Percentiles rank a stretch among this genome's conserved stretches.
These are phyloP conservation scores for Ceratopteris richardii DNA, from an alignment of 75 land plant genomes.

Conservation along the genomic window DNA sequence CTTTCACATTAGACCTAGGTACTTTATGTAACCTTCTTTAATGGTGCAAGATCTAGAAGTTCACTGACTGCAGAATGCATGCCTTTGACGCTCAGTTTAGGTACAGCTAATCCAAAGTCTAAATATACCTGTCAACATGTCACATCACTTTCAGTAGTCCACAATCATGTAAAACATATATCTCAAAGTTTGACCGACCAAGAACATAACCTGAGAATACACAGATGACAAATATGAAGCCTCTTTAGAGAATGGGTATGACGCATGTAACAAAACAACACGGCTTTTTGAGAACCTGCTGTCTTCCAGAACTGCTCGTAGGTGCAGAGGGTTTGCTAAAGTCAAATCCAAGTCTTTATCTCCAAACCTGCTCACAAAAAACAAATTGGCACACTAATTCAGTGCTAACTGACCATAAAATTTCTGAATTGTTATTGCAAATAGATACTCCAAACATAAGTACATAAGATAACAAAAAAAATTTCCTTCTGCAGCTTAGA, in stretches of 20 bases:
- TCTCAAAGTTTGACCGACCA: too few relatives aligned
- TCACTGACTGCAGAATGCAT: constrained; percentile 80
- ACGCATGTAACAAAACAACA: constrained; percentile 86
- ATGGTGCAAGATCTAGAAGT: constrained; percentile 78
- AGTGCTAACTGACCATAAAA: too few relatives aligned
- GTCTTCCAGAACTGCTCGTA: constrained; percentile 72
- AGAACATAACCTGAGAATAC: constrained; percentile 62
- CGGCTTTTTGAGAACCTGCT: constrained; percentile 54
- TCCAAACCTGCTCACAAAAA: constrained; percentile 61
- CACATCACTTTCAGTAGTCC: neutral
- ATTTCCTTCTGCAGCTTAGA: neutral
- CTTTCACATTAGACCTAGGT: too few relatives aligned
- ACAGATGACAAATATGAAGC: constrained; percentile 93
- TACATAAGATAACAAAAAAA: neutral
- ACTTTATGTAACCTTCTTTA: constrained; percentile 60
- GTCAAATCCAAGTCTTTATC: constrained; percentile 90
- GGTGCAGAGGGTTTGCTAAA: constrained; percentile 78
- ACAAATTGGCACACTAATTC: too few relatives aligned
- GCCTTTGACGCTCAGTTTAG: constrained; percentile 87
- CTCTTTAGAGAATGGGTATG: constrained; percentile 86
- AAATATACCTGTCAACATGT: constrained; percentile 53
- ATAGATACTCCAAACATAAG: too few relatives aligned
- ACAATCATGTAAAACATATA: too few relatives aligned
- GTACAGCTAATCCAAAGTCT: constrained; percentile 90
- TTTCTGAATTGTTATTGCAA: too few relatives aligned